Evolutionary conservation across 495 filamentous ascomycete genomes (phyloP).

Genomic region (Letharia columbiana): DNA sequence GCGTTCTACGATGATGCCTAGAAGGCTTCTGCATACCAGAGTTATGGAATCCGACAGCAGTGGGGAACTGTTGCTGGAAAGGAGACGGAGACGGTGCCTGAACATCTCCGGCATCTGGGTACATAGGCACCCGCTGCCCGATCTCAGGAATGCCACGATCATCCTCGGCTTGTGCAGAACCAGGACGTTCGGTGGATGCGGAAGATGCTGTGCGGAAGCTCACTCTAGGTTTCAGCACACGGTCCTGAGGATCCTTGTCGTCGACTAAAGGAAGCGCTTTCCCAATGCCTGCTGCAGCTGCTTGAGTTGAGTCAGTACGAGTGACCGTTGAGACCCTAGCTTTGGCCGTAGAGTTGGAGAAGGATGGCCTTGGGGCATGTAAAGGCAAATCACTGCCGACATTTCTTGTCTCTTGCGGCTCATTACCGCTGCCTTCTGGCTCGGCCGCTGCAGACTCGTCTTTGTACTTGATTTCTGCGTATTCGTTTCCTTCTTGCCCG

Average conservation of each 20-base stretch:
- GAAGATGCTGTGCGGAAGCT: constrained; percentile 46
- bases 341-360: constrained; percentile 69
- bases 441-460: constrained; percentile 27
- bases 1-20: constrained; percentile 59
- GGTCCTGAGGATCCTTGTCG: constrained; percentile 47
- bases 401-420: constrained; percentile 63
- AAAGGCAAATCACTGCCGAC: constrained; percentile 74
- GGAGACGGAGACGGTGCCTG: constrained; percentile 87
- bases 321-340: constrained; percentile 72
- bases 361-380: constrained; percentile 81
- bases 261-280: constrained; percentile 50
- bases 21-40: constrained; percentile 32
- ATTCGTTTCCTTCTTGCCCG: constrained; percentile 85
- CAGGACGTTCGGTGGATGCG: constrained; percentile 40
- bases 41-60: constrained; percentile 50
- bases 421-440: constrained; percentile 37
- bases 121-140: constrained; percentile 85
- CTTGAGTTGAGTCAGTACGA: constrained; percentile 77
- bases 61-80: constrained; percentile 36
- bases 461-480: constrained; percentile 51
- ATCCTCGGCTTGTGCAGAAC: constrained; percentile 43
- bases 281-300: constrained; percentile 73
- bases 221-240: constrained; percentile 37
- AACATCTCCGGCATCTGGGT: constrained; percentile 87
- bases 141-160: constrained; percentile 88